These are phyloP conservation scores for Fusarium ramigenum DNA, from an alignment of 2,329 filamentous ascomycete genomes.

Conservation along the genomic window DNA sequence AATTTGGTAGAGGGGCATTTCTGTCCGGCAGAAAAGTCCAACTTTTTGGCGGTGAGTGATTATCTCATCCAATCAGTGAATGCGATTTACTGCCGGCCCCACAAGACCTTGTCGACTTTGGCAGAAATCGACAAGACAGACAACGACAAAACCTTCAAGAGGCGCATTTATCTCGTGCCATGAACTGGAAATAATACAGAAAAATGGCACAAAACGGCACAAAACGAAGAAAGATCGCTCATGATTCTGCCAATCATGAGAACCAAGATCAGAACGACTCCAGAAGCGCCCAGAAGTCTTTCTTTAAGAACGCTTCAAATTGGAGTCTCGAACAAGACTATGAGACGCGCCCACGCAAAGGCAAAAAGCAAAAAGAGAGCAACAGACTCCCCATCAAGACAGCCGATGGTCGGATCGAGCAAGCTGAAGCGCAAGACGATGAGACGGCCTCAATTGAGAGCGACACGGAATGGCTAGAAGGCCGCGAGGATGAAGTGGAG, in stretches of 20 bases:
- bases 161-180: constrained; percentile 11
- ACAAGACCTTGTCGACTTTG: constrained; percentile 7
- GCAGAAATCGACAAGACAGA: constrained; percentile 29
- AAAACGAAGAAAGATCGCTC: constrained; percentile 68
- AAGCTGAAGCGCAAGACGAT: constrained; percentile 64
- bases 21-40: constrained; percentile 37
- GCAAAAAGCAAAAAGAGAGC: constrained; percentile 77
- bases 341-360: constrained; percentile 81
- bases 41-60: constrained; percentile 51
- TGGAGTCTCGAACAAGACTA: constrained; percentile 96
- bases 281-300: constrained; percentile 65
- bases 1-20: constrained; percentile 33
- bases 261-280: constrained; percentile 45
- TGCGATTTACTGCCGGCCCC: neutral
- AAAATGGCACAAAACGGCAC: constrained; percentile 59
- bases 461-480: constrained; percentile 72
- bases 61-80: neutral
- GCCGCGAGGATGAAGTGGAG: constrained; percentile 63
- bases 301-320: constrained; percentile 77
- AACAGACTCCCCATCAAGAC: constrained; percentile 89
- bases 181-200: constrained; percentile 9
- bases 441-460: constrained; percentile 68
- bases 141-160: constrained; percentile 31
- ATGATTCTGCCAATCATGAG: constrained; percentile 59
- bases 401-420: constrained; percentile 76